A percentile compares a stretch with the other conserved stretches of the same genome.
phyloP scores from a whole-genome alignment of 345 rosid species.

The Gossypium anomalum region DNA sequence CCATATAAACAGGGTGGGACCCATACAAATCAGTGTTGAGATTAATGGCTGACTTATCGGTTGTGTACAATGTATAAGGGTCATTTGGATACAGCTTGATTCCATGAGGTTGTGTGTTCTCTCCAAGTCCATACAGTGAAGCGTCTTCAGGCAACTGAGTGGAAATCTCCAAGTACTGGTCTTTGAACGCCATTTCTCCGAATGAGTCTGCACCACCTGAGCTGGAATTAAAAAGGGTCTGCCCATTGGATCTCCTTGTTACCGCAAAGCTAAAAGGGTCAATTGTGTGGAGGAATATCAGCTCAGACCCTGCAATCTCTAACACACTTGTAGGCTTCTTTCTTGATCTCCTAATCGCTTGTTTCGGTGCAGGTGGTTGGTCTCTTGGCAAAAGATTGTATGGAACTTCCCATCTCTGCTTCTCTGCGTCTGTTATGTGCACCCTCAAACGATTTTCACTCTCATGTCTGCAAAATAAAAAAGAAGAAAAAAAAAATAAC shows the following conservation, averaged over 20 bases:
- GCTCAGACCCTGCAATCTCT: slow-evolving; percentile 59
- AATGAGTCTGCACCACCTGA: slow-evolving; percentile 43
- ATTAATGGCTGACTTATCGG: slow-evolving; percentile 75
- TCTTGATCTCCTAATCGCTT: slow-evolving; percentile 42
- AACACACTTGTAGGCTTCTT: slow-evolving; percentile 41
- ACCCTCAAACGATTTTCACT: slow-evolving; percentile 71
- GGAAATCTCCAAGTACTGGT: slow-evolving; percentile 96
- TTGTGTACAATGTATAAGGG: slow-evolving; percentile 88
- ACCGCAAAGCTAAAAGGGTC: slow-evolving; percentile 93
- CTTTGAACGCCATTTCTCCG: slow-evolving; percentile 76
- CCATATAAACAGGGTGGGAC: slow-evolving; percentile 94
- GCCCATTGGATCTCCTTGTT: slow-evolving; percentile 66
- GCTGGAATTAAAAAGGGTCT: slow-evolving; percentile 77
- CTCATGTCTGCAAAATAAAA: slow-evolving; percentile 55
- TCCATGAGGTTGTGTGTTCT: slow-evolving; percentile 95
- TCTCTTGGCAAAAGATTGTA: slow-evolving; percentile 80
- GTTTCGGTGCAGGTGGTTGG: slow-evolving; percentile 50
- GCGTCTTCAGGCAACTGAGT: slow-evolving; percentile 78
- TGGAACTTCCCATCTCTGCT: slow-evolving; percentile 94
- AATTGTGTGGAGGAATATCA: slow-evolving; percentile 53
- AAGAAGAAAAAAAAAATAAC: neutral
- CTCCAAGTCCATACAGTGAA: slow-evolving; percentile 86
- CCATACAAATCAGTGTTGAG: slow-evolving; percentile 86
- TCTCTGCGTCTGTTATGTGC: slow-evolving; percentile 77
- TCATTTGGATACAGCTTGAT: slow-evolving; percentile 85